Evolutionary conservation across 306 rosid species (phyloP).

Genomic region (Pyrus bretschneideri): DNA sequence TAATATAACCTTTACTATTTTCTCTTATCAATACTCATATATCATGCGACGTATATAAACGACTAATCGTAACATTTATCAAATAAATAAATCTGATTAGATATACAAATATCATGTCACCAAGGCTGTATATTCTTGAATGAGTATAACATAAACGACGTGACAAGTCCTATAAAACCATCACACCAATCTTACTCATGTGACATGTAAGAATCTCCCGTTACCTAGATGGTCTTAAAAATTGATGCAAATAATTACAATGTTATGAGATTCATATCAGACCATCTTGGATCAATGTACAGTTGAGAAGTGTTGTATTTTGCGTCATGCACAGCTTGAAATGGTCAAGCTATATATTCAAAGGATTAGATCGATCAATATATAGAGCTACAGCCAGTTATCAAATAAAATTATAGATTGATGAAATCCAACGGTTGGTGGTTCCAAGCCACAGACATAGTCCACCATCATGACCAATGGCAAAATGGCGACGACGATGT

Average conservation of each 20-base stretch:
- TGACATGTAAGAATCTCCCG: neutral
- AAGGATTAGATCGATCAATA: neutral
- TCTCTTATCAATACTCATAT: neutral
- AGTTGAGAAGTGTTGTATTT: neutral
- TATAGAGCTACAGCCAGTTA: neutral
- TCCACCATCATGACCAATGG: neutral
- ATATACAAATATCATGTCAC: neutral
- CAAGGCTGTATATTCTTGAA: too few species aligned
- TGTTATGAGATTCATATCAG: neutral
- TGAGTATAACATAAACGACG: too few species aligned
- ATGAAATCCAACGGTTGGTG: neutral
- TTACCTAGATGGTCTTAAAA: neutral
- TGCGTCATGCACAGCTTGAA: neutral
- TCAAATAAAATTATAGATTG: neutral
- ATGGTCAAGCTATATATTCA: neutral
- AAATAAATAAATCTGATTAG: neutral
- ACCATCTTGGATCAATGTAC: neutral
- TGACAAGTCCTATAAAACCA: neutral
- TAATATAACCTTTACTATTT: neutral
- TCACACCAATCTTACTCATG: neutral
- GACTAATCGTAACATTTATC: neutral
- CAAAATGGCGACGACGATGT: too few species aligned
- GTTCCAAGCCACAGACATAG: neutral
- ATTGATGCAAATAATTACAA: neutral
- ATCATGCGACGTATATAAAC: neutral